Base-by-base conservation (phyloP, 768 basidiomycete genomes). In the Podaxis sp. region DNA sequence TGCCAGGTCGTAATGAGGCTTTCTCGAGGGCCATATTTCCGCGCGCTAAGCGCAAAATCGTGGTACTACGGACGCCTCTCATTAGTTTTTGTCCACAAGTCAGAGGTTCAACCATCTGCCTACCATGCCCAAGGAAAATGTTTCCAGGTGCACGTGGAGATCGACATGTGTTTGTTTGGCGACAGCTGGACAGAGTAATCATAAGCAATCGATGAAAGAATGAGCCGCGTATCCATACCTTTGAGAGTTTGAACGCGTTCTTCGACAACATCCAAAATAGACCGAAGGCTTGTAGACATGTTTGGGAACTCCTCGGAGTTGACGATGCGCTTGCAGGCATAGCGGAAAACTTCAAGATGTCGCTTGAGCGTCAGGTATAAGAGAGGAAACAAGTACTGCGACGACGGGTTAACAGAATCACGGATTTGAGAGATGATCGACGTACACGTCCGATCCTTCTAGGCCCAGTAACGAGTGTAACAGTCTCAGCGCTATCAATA, bases 81-180 rank as follows among this genome's bases (percentile, higher is more conserved):
- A 30, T 33, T n/a, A 20, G 46, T 3, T 20, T 28, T n/a, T 44
- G 30, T 20, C 26, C n/a, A 28, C 28, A 36, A 4, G 8, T 30
- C n/a, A 20, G n/a, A n/a, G 24, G 13, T 33, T 33, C 33, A 10
- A 2, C 8, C 28, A 0, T 26, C 65, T 71, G 52, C 51, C 8
- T 10, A 78, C 77, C 49, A 78, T 69, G 8, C 77, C 77, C 56
- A 78, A 76, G 2, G 77, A 75, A 48, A 76, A 75, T 49, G 76
- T 78, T 11, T 72, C 33, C 33, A 33, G 33, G 33, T 71, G 71
- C 20, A 70, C 66, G 55, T 74, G 68, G 2, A 77, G 70, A 55
- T 77, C 75, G 3, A 73, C 64, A 38, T 76, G 71, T 0, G 71
- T 75, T 60, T 78, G 75, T 48, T 75, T 76, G 33, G 33, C 33